A percentile compares a stretch with the other conserved stretches of the same genome.
These are phyloP conservation scores for Picea sitchensis DNA, from an alignment of 75 land plant genomes.

Conservation along the genomic window DNA sequence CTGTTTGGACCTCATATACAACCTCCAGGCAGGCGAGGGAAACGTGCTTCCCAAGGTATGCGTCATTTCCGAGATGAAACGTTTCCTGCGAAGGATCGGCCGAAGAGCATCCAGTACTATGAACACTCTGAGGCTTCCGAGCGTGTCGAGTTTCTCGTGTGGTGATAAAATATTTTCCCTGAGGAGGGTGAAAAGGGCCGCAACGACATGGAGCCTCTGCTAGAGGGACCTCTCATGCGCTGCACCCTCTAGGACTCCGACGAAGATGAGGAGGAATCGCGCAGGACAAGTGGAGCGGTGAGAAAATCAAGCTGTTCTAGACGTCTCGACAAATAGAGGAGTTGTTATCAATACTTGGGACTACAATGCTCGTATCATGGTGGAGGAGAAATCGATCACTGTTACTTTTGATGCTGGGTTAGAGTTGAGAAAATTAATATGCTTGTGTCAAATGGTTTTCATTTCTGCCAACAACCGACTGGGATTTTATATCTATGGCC, in stretches of 20 bases:
- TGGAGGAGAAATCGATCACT: not conserved
- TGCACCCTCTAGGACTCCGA: too few species aligned
- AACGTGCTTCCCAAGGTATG: not conserved
- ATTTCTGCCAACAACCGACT: slow-evolving; percentile 32
- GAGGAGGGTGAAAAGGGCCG: not conserved
- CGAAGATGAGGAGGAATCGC: too few species aligned
- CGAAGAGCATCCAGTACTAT: not conserved
- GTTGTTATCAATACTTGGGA: slow-evolving; percentile 28
- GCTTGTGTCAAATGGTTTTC: slow-evolving; percentile 22
- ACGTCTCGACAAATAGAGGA: not conserved
- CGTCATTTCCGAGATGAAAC: not conserved
- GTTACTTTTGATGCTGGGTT: slow-evolving; percentile 20
- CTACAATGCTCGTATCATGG: slow-evolving; percentile 7
- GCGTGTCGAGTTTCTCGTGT: not conserved
- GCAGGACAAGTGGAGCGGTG: too few species aligned
- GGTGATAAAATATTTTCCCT: not conserved
- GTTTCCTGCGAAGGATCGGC: not conserved
- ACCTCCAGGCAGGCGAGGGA: not conserved
- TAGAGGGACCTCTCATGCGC: too few species aligned
- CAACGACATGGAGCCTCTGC: too few species aligned
- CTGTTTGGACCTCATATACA: not conserved
- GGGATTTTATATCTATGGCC: slow-evolving; percentile 36
- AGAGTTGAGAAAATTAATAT: slow-evolving; percentile 14
- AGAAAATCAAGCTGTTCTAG: too few species aligned
- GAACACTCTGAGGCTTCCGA: not conserved